Evolutionary conservation across 2,329 filamentous ascomycete species (phyloP).

Genomic region (Trichoderma pleuroti): DNA sequence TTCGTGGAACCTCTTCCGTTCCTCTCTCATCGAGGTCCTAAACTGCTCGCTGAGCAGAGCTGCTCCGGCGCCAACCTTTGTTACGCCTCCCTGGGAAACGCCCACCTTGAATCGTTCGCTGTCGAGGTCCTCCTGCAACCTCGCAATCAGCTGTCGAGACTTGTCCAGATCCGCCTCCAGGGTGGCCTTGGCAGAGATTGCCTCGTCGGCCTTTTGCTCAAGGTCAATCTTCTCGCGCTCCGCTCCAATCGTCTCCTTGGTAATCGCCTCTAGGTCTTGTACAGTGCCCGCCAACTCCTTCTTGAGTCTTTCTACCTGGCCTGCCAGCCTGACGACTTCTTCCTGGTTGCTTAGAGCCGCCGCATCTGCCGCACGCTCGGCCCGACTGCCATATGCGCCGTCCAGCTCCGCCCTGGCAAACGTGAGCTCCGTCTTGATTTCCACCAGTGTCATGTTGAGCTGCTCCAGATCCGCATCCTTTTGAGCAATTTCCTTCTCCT

Average conservation of each 20-base stretch:
- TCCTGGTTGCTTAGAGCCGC: slow-evolving; percentile 49
- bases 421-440: slow-evolving; percentile 60
- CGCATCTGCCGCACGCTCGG: slow-evolving; percentile 56
- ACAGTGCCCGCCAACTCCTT: slow-evolving; percentile 49
- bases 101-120: slow-evolving; percentile 46
- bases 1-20: slow-evolving; percentile 55
- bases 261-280: slow-evolving; percentile 52
- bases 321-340: slow-evolving; percentile 45
- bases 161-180: slow-evolving; percentile 42
- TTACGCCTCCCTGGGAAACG: slow-evolving; percentile 32
- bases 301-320: slow-evolving; percentile 49
- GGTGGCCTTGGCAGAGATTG: slow-evolving; percentile 31
- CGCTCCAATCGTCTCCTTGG: slow-evolving; percentile 48
- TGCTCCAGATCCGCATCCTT: slow-evolving; percentile 51
- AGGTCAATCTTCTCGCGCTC: slow-evolving; percentile 48
- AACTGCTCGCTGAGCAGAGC: slow-evolving; percentile 56
- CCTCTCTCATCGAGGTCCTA: slow-evolving; percentile 53
- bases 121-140: slow-evolving; percentile 52
- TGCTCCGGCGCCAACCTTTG: slow-evolving; percentile 42
- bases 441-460: slow-evolving; percentile 50
- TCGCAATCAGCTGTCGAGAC: slow-evolving; percentile 35
- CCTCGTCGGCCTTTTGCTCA: slow-evolving; percentile 38
- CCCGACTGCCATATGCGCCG: slow-evolving; percentile 57
- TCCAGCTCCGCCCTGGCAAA: slow-evolving; percentile 60
- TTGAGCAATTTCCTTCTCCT: slow-evolving; percentile 44